Evolutionary conservation across 2,329 filamentous ascomycete genomes (phyloP).

Genomic region (Cytospora schulzeri): DNA sequence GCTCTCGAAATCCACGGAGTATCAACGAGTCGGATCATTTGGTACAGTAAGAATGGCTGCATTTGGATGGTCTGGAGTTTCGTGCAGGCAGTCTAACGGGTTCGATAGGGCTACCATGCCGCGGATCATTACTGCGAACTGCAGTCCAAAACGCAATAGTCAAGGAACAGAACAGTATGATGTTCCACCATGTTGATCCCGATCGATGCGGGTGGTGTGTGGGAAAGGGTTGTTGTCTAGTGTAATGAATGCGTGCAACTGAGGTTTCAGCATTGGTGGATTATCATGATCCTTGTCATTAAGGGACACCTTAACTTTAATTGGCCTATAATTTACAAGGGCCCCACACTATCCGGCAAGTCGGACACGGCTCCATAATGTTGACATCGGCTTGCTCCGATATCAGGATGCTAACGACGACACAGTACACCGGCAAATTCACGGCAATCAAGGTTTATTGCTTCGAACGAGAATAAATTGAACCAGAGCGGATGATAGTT

Average conservation of each 20-base stretch:
- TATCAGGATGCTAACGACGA: background rate
- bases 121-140: background rate
- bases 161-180: background rate
- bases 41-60: background rate
- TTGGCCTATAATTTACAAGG: background rate
- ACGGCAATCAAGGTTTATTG: background rate
- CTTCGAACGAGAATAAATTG: background rate
- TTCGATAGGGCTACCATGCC: background rate
- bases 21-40: constrained; percentile 17
- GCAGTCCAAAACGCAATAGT: background rate
- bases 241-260: constrained; percentile 18
- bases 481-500: background rate
- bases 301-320: background rate
- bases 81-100: background rate
- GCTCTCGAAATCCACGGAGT: background rate
- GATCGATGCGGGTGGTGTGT: constrained; percentile 8
- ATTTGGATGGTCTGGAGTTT: background rate
- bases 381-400: constrained; percentile 13
- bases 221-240: constrained; percentile 15
- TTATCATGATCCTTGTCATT: constrained; percentile 1
- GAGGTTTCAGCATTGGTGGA: constrained; percentile 20
- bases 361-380: constrained; percentile 8
- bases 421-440: background rate
- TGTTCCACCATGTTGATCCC: background rate
- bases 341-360: constrained; percentile 2